Evolutionary conservation across 2,329 filamentous ascomycete species (phyloP).

Genomic region (Botrytis elliptica): DNA sequence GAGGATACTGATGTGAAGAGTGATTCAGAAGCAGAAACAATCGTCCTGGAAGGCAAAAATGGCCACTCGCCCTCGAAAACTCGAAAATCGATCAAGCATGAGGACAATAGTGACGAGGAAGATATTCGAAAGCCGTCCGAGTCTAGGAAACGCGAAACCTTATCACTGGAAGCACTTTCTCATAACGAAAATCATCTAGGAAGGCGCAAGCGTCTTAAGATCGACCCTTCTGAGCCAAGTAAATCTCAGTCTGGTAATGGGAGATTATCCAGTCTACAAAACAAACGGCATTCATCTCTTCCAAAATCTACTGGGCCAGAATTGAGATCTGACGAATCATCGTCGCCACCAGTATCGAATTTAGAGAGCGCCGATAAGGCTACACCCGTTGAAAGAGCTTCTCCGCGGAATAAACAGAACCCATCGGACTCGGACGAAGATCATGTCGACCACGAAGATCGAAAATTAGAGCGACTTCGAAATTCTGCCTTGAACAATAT

Average conservation of each 20-base stretch:
- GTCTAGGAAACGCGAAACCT: constrained; percentile 17
- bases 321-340: constrained; percentile 46
- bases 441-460: constrained; percentile 26
- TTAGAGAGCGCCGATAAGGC: constrained; percentile 36
- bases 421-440: constrained; percentile 39
- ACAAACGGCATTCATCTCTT: constrained; percentile 36
- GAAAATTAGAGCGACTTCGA: constrained; percentile 30
- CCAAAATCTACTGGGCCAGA: constrained; percentile 50
- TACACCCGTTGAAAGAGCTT: constrained; percentile 41
- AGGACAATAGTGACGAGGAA: constrained; percentile 60
- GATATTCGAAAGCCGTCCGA: constrained; percentile 35
- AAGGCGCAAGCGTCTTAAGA: constrained; percentile 51
- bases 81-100: constrained; percentile 61
- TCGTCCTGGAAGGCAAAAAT: constrained; percentile 65
- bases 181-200: constrained; percentile 33
- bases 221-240: constrained; percentile 10
- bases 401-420: constrained; percentile 44
- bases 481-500: constrained; percentile 32
- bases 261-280: constrained; percentile 50
- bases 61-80: constrained; percentile 62
- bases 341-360: constrained; percentile 33
- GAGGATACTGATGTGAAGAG: constrained; percentile 46
- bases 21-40: constrained; percentile 71
- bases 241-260: constrained; percentile 14
- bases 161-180: constrained; percentile 29